phyloP scores from a whole-genome alignment of 2,329 filamentous ascomycete species.

The Exophiala phaeomuriformis region DNA sequence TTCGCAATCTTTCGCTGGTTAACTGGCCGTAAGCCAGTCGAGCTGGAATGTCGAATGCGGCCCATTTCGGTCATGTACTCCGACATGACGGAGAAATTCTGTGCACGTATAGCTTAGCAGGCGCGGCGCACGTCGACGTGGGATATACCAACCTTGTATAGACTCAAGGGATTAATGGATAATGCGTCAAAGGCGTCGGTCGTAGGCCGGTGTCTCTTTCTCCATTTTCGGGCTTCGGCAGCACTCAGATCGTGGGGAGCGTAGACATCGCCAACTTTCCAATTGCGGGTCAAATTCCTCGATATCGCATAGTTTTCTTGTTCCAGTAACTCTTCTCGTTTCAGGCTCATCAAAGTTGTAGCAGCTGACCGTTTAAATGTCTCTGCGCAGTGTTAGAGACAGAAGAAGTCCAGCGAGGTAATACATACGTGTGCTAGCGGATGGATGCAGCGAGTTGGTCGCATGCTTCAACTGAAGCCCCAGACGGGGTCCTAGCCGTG shows the following conservation, averaged over 20 bases:
- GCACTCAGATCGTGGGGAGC: constrained; percentile 78
- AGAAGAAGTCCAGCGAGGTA: background rate
- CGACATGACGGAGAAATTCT: constrained; percentile 90
- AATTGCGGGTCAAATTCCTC: constrained; percentile 53
- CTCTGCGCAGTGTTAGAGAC: constrained; percentile 1
- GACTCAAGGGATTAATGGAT: constrained; percentile 68
- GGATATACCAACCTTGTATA: constrained; percentile 66
- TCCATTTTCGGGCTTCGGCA: constrained; percentile 76
- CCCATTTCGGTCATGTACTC: constrained; percentile 82
- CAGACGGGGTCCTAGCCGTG: background rate
- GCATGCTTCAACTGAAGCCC: background rate
- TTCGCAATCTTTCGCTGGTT: constrained; percentile 93
- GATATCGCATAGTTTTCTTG: constrained; percentile 36
- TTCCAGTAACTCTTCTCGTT: constrained; percentile 31
- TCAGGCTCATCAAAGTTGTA: constrained; percentile 2
- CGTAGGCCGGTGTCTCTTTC: constrained; percentile 47
- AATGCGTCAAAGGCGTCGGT: constrained; percentile 72
- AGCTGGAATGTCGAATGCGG: constrained; percentile 67
- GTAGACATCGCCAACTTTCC: constrained; percentile 76
- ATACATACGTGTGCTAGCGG: background rate
- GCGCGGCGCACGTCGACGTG: background rate
- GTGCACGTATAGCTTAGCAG: constrained; percentile 20
- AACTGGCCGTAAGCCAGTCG: constrained; percentile 73
- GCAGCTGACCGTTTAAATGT: constrained; percentile 6
- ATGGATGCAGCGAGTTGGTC: background rate